Evolutionary conservation across 2,329 filamentous ascomycete genomes (phyloP), one percentile per base, ranked within the genome.

Genomic region (Dactylonectria macrodidyma): DNA sequence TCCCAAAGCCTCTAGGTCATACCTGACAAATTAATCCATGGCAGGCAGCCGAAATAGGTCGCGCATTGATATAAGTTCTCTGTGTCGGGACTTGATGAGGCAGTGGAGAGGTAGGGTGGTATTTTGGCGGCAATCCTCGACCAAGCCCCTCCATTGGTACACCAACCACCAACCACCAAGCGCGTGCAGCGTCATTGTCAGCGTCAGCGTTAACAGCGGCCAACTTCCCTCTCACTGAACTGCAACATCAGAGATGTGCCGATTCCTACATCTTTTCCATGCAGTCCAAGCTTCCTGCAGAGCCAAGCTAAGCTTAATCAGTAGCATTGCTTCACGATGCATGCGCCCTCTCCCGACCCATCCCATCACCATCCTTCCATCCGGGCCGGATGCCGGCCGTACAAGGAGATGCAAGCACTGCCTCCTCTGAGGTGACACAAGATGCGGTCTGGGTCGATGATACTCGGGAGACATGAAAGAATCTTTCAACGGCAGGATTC

Each of bases 381-480:
- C 51, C 51, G 51, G 33, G 14, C 51, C 33, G 33, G 51, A n/a
- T 36, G 51, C 51, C 33, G 51, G 51, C 51, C 51, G 16, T 44
- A 14, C 12, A 44, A 44, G 16, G 11, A 22, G 51, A 54, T 54
- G 51, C 51, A 54, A 54, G 51, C 51, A 54, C 51, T 22, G 51
- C 51, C 33, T 54, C 51, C 48, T 54, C 50, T 22, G 51, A 9
- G 30, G 33, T 36, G 33, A 38, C n/a, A 54, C 51, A 36, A 8
- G 33, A 54, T 10, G 4, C 46, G 19, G n/a, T 19, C 46, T 22
- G 11, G 44, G 41, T 19, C 41, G 44, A 16, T n/a, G 6, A 16
- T 44, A n/a, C 38, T 44, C n/a, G 5, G 38, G 12, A 44, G 12
- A 16, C 16, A 7, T 14, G 38, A 6, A 5, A 7, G 38, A n/a